Base-by-base conservation (phyloP, 495 filamentous ascomycete genomes). In the Rhypophila decipiens region DNA sequence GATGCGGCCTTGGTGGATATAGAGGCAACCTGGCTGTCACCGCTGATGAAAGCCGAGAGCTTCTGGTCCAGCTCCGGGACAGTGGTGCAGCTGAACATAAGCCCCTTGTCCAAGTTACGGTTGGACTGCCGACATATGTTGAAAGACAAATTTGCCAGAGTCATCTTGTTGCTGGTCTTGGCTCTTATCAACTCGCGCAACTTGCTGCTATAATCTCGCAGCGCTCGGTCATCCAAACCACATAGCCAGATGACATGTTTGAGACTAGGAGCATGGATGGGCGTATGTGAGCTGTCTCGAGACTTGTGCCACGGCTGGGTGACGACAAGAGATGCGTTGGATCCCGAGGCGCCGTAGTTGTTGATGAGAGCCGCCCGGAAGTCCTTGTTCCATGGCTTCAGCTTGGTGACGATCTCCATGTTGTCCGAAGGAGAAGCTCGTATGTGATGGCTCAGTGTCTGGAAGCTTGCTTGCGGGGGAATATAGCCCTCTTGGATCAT, bases 371-470 rank as follows among this genome's bases (percentile, higher is more conserved):
- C 56, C 7, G 40, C 39, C n/a, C 23, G 20, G 18, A 50, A 33
- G 49, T 38, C 57, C 0, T 50, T 46, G 1, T 47, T 23, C 39
- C 39, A 42, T 1, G 54, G 44, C 8, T 36, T 39, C 0, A 63
- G 3, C 11, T 49, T 39, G 0, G 57, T 71, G 1, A 51, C 22
- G 22, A 79, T 65, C 19, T 60, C 51, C 13, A 80, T 63, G 1
- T 58, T 62, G 27, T 77, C 73, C 5, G 58, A 39, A 7, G 47
- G 49, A 1, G 59, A 37, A 11, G 65, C 29, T 0, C 52, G 27
- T 10, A 75, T 65, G 21, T 59, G 60, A 0, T 71, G 74, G 47
- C 75, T 79, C 8, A 75, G 37, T 1, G 37, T 34, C 0, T 21
- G 5, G 46, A 41, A 49, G 37, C 24, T 42, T 7, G 37, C 23